Base-by-base conservation (phyloP, 73 alveolate genomes). In the Stentor roeselii region DNA sequence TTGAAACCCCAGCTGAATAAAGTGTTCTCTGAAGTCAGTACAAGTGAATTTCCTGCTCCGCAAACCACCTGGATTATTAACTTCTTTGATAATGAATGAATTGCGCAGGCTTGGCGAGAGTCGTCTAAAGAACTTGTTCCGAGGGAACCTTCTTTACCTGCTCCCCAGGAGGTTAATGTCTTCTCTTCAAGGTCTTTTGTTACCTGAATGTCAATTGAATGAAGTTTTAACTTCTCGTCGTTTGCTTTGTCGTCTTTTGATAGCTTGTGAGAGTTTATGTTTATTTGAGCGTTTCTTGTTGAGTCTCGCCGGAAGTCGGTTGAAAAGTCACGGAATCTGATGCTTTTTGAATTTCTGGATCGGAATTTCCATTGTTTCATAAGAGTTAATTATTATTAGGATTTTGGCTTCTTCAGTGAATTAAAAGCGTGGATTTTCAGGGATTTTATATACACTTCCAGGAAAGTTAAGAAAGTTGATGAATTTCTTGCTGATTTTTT, bases 1-100 rank as follows among this genome's bases (percentile, higher is more conserved):
- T 97, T 97, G 76, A 86, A 83, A 0, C 99, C 99, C 97, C 98
- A 95, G 3, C 95, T 75, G 82, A 90, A 95, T 31, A 95, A 88
- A 41, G 87, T 88, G 59, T 95, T 95, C 42, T 93, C 95, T 83
- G 87, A 89, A 35, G 97, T 93, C 41, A 95, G 83, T 37, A 93
- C 96, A 40, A 93, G 90, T 2, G 97, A 90, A 84, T 91, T 95
- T 36, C 91, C 88, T 38, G 89, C 92, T 14, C 99, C 99, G 82
- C 99, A 95, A 11, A 95, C 94, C 6, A 92, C 92, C 82, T 93
- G 95, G 3, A 37, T 78, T 67, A 67, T 34, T 67, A 40, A 30
- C 34, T 32, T 21, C 27, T 34, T 34, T 30, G 11, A 27, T n/a
- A 67, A 32, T 0, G 14, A 0, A 21, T 67, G 41, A 2, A 67